phyloP scores from a whole-genome alignment of 2,329 filamentous ascomycete species.

The Juglanconis oblonga region DNA sequence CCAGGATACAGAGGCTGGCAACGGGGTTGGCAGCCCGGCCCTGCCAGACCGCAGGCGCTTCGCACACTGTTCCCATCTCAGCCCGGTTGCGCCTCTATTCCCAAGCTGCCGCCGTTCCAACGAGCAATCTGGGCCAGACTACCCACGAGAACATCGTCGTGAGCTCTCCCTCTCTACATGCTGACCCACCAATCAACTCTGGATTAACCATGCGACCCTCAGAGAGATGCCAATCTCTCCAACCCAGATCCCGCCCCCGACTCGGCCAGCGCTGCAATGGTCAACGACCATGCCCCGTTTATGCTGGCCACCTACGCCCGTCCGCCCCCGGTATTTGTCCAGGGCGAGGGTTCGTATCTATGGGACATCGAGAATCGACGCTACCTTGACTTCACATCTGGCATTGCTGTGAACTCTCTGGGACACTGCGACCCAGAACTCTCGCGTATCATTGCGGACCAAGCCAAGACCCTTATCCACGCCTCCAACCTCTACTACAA shows the following conservation, averaged over 20 bases:
- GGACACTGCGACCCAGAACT: conserved; percentile 87
- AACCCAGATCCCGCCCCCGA: conserved; percentile 72
- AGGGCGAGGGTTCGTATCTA: conserved; percentile 80
- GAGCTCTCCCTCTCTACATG: conserved; percentile 13
- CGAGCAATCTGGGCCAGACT: conserved; percentile 32
- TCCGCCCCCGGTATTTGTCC: conserved; percentile 84
- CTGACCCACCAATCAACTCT: background rate
- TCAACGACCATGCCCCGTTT: conserved; percentile 74
- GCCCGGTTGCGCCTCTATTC: conserved; percentile 27
- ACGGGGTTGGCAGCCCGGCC: conserved; percentile 15
- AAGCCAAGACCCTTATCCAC: conserved; percentile 80
- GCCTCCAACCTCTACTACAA: conserved; percentile 97
- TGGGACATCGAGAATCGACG: conserved; percentile 86
- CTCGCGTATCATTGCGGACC: conserved; percentile 70
- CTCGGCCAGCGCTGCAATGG: conserved; percentile 71
- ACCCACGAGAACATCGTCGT: conserved; percentile 34
- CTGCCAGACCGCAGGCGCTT: background rate
- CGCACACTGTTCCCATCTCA: background rate
- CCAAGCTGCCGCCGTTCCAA: conserved; percentile 32
- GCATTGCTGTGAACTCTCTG: conserved; percentile 91
- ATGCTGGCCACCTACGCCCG: conserved; percentile 97
- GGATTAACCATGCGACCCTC: conserved; percentile 1
- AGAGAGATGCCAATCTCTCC: conserved; percentile 40
- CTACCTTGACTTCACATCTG: conserved; percentile 93
- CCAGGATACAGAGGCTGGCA: conserved; percentile 10